Conservation (phyloP, 176 grass and related monocot species). For the Oryza punctata region DNA sequence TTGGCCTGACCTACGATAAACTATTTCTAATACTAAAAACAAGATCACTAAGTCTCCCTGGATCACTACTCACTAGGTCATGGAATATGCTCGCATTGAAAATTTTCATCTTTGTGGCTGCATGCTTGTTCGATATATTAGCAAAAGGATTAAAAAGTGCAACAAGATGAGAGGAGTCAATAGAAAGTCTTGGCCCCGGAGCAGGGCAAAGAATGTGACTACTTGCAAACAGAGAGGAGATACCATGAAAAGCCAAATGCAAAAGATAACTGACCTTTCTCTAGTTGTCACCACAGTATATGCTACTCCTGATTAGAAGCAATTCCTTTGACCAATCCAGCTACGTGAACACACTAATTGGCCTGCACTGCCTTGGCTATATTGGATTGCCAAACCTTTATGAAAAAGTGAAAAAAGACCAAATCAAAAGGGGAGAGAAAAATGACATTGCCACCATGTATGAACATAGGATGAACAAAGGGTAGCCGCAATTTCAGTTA, state of each 20-base stretch:
- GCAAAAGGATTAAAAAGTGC: constrained; percentile 16
- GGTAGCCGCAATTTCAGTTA: constrained; percentile 40
- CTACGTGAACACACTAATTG: constrained; percentile 24
- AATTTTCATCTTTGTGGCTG: constrained; percentile 4
- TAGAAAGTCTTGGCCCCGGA: constrained; percentile 7
- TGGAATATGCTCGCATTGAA: constrained; percentile 33
- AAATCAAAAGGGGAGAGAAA: background rate
- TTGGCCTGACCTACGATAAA: constrained; percentile 21
- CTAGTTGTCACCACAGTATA: constrained; percentile 40
- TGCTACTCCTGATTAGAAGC: constrained; percentile 45
- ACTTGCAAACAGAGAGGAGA: constrained; percentile 15
- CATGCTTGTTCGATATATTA: constrained; percentile 31
- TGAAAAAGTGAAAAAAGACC: constrained; percentile 1
- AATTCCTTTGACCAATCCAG: constrained; percentile 52
- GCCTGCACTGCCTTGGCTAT: constrained; percentile 26
- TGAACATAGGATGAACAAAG: constrained; percentile 44
- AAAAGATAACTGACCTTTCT: constrained; percentile 62
- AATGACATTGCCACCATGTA: background rate
- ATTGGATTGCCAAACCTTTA: constrained; percentile 27
- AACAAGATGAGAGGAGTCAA: constrained; percentile 1
- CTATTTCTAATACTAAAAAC: constrained; percentile 25
- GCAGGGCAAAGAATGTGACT: constrained; percentile 49
- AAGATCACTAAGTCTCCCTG: constrained; percentile 32
- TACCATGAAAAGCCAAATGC: constrained; percentile 25
- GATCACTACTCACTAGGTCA: constrained; percentile 34